phyloP scores from a whole-genome alignment of 495 filamentous ascomycete species.

The Annulohypoxylon bovei region DNA sequence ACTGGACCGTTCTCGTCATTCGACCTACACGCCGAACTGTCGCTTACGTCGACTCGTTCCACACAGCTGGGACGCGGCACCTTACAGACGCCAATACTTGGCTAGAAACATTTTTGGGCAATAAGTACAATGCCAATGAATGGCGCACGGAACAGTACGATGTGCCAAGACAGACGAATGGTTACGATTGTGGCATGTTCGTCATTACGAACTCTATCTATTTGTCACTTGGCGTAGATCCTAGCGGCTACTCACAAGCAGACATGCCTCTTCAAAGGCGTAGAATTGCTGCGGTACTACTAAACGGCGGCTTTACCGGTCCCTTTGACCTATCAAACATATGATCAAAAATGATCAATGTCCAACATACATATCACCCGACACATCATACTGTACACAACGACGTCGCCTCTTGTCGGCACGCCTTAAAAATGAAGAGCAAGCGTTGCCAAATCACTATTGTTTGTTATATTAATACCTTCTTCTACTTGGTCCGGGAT shows the following conservation, averaged over 20 bases:
- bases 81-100: conserved; percentile 50
- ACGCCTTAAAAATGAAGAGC: background rate
- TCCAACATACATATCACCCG: background rate
- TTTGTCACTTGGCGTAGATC: conserved; percentile 70
- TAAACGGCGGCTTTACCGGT: conserved; percentile 70
- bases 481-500: background rate
- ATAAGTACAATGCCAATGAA: conserved; percentile 65
- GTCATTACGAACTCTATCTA: conserved; percentile 78
- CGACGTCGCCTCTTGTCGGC: background rate
- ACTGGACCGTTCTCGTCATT: conserved; percentile 78
- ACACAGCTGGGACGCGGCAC: conserved; percentile 43
- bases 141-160: conserved; percentile 65
- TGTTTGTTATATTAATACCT: conserved; percentile 2
- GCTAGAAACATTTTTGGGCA: conserved; percentile 67
- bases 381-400: background rate
- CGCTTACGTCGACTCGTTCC: conserved; percentile 80
- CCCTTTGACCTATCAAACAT: conserved; percentile 54
- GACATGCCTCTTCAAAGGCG: conserved; percentile 68
- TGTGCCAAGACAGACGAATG: conserved; percentile 71
- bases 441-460: background rate
- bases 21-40: conserved; percentile 69
- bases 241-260: conserved; percentile 63
- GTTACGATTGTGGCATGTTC: conserved; percentile 84
- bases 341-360: conserved; percentile 12
- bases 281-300: conserved; percentile 74